Conservation (phyloP, 1,284 basidiomycete species). For the Ganoderma boninense region DNA sequence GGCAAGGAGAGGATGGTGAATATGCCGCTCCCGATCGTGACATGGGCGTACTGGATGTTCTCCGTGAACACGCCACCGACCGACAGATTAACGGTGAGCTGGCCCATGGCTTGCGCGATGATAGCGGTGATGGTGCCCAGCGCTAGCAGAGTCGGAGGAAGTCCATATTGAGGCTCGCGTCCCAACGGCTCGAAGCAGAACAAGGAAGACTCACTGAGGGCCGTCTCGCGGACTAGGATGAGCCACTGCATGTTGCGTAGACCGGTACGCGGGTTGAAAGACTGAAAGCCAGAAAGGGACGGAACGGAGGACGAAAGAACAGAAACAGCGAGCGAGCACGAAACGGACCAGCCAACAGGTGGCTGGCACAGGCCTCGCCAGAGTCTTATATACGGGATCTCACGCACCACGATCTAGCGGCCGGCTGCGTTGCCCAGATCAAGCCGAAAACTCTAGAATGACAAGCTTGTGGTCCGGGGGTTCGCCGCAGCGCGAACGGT, state of each 20-base stretch:
- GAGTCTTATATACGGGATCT: constrained; percentile 19
- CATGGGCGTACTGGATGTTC: constrained; percentile 2
- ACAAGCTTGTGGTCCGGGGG: background rate
- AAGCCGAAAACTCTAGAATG: constrained; percentile 10
- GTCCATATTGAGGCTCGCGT: background rate
- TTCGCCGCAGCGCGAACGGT: background rate
- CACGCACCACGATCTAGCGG: constrained; percentile 14
- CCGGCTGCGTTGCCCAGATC: constrained; percentile 13
- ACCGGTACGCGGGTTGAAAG: constrained; percentile 22
- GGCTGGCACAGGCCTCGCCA: background rate
- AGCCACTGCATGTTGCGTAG: constrained; percentile 24
- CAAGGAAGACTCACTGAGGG: constrained; percentile 12
- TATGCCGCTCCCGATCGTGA: constrained; percentile 15
- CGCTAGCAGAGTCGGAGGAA: constrained; percentile 1
- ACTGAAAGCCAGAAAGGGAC: constrained; percentile 4
- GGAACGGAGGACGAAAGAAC: constrained; percentile 22
- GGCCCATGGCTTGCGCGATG: constrained; percentile 21
- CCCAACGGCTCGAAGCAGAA: background rate
- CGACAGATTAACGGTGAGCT: constrained; percentile 12
- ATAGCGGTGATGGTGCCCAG: constrained; percentile 20
- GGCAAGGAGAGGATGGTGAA: constrained; percentile 18
- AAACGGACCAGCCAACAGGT: constrained; percentile 25
- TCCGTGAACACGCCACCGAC: constrained; percentile 5
- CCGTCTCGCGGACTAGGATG: constrained; percentile 14
- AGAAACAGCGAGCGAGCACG: constrained; percentile 11